Evolutionary conservation across 768 basidiomycete genomes (phyloP).

Genomic region (Fibroporia radiculosa): DNA sequence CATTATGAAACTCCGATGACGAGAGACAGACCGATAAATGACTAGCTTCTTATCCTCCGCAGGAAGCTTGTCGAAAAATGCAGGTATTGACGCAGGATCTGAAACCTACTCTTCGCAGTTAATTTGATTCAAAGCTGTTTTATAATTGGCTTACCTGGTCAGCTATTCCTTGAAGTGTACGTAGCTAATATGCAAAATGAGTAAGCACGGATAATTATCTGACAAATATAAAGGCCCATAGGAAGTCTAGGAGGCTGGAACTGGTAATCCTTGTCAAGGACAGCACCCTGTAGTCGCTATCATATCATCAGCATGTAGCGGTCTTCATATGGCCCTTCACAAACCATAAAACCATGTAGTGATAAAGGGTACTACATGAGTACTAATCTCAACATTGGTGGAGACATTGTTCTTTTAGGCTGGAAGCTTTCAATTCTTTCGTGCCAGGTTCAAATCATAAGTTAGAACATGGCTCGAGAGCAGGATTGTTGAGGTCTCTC

Average conservation of each 20-base stretch:
- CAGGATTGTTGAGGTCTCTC: no score
- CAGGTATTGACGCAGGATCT: constrained; percentile 37
- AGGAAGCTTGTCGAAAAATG: constrained; percentile 42
- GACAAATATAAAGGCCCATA: constrained; percentile 28
- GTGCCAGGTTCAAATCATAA: constrained; percentile 35
- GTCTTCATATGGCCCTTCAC: constrained; percentile 55
- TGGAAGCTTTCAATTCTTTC: no score
- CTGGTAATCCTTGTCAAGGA: constrained; percentile 33
- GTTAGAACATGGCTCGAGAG: constrained; percentile 51
- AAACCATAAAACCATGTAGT: no score
- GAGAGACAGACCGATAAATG: constrained; percentile 26
- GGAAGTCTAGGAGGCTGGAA: constrained; percentile 63
- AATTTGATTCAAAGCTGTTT: background rate
- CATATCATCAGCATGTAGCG: background rate
- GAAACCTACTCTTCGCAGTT: constrained; percentile 41
- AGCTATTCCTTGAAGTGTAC: constrained; percentile 55
- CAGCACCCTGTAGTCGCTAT: constrained; percentile 45
- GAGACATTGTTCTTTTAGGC: no score
- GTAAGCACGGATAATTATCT: constrained; percentile 5
- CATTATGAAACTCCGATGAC: background rate
- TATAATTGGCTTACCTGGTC: constrained; percentile 37
- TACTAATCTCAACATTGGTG: no score
- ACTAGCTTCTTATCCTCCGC: constrained; percentile 47
- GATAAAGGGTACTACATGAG: no score
- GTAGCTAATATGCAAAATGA: constrained; percentile 32